Conservation (phyloP, 1,284 basidiomycete species). For the Mycosarcoma maydis region DNA sequence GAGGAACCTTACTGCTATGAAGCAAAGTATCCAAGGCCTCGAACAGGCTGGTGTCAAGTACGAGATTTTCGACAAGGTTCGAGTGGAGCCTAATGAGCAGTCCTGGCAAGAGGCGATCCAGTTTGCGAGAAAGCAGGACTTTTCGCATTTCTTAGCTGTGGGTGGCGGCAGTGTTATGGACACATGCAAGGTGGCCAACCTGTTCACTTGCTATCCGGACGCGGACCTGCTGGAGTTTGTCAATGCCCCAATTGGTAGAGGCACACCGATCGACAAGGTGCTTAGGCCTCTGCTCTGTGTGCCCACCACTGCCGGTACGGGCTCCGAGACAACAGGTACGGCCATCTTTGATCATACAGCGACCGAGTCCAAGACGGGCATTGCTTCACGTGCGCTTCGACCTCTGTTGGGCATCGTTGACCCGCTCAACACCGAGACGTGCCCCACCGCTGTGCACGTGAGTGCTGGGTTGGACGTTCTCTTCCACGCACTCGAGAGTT, state of each 20-base stretch:
- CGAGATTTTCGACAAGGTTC: constrained; percentile 83
- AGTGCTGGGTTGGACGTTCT: constrained; percentile 88
- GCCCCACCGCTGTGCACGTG: constrained; percentile 78
- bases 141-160: constrained; percentile 80
- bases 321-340: constrained; percentile 86
- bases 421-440: constrained; percentile 84
- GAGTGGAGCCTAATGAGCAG: constrained; percentile 90
- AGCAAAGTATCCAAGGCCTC: constrained; percentile 81
- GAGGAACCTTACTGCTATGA: constrained; percentile 82
- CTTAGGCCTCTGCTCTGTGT: constrained; percentile 89
- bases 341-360: constrained; percentile 87
- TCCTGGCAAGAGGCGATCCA: constrained; percentile 77
- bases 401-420: constrained; percentile 88
- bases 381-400: constrained; percentile 88
- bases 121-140: constrained; percentile 85
- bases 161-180: constrained; percentile 96
- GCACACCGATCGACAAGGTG: constrained; percentile 79
- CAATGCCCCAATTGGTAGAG: constrained; percentile 94
- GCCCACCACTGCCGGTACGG: constrained; percentile 96
- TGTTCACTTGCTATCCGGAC: constrained; percentile 83
- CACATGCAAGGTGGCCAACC: constrained; percentile 87
- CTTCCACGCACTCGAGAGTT: constrained; percentile 90
- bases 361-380: constrained; percentile 88
- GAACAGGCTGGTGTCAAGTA: constrained; percentile 79
- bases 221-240: constrained; percentile 89